Base-by-base conservation (phyloP, 176 grass and related monocot species). In the Melocanna baccifera region DNA sequence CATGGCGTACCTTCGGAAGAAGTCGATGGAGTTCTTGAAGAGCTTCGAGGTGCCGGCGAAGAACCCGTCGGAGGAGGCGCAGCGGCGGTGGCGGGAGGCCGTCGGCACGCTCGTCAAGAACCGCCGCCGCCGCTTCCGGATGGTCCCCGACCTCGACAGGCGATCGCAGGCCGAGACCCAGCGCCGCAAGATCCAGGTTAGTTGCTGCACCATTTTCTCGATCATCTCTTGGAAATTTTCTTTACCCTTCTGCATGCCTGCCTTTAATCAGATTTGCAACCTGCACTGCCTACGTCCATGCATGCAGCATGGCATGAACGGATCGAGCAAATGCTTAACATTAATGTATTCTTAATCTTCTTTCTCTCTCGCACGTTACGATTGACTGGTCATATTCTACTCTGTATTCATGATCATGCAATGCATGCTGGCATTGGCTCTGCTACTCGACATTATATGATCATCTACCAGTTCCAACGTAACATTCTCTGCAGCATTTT, bases 51-150 rank as follows among this genome's bases (percentile, higher is more conserved):
- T 99, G 69, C 87, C 91, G 47, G 57, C 87, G 7, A 98, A 98
- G 87, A 90, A 98, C 40, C 91, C 96, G 71, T 91, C 96, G 25
- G 91, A 92, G 87, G 96, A 96, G 7, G 96, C 86, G 58, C 96
- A 98, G 87, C 91, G 91, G 10, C 85, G 91, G 9, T 98, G 96
- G 96, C 71, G 96, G 73, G 81, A 92, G 6, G 93, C 93, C 37
- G 96, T 95, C 28, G 92, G 87, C 29, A 80, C 83, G 53, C 83
- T 98, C 64, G 93, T 95, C 53, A 92, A 90, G 75, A 93, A 95
- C 85, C 89, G 73, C 10, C 93, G 96, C 13, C 92, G 95, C 9
- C 89, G 96, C 43, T 98, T 98, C 37, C 93, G 96, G 55, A 95
- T 95, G 89, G 83, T 98, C 29, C 91, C 96, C 18, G 93, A 98